phyloP scores from a whole-genome alignment of 345 rosid species.

The Euphorbia tirucalli region DNA sequence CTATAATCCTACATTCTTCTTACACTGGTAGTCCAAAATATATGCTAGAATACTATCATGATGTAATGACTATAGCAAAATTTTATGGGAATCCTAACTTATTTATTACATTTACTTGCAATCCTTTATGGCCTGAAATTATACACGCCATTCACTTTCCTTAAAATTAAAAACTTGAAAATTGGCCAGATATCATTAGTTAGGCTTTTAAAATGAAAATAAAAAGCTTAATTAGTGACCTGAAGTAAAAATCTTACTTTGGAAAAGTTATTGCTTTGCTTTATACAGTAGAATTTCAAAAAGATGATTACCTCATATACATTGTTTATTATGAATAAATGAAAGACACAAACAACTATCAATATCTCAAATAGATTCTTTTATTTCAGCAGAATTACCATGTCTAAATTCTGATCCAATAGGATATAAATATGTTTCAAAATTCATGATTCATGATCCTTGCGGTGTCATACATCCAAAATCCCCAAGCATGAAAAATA shows the following conservation, averaged over 20 bases:
- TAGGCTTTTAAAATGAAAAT: not conserved
- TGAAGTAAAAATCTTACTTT: not conserved
- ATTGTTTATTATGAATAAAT: conserved; percentile 3
- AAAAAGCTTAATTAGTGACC: not conserved
- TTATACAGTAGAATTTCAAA: conserved; percentile 6
- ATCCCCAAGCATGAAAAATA: not conserved
- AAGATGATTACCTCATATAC: not conserved
- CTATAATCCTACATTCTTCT: not conserved
- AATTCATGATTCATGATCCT: conserved; percentile 6
- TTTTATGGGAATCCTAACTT: not conserved
- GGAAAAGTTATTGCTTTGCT: not conserved
- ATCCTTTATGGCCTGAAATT: not conserved
- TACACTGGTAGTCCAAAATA: not conserved
- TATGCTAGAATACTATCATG: not conserved
- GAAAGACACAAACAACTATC: not conserved
- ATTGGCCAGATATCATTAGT: not conserved
- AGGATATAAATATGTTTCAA: not conserved
- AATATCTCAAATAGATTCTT: not conserved
- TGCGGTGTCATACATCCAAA: not conserved
- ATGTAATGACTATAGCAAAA: not conserved
- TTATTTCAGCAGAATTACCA: not conserved
- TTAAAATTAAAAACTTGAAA: not conserved
- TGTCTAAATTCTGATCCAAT: not conserved
- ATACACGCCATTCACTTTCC: not conserved
- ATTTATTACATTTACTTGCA: not conserved